Percentiles rank a stretch among this genome's conserved stretches.
These are phyloP conservation scores for Leccinum pellstonianum DNA, from an alignment of 768 basidiomycete genomes.

Conservation along the genomic window DNA sequence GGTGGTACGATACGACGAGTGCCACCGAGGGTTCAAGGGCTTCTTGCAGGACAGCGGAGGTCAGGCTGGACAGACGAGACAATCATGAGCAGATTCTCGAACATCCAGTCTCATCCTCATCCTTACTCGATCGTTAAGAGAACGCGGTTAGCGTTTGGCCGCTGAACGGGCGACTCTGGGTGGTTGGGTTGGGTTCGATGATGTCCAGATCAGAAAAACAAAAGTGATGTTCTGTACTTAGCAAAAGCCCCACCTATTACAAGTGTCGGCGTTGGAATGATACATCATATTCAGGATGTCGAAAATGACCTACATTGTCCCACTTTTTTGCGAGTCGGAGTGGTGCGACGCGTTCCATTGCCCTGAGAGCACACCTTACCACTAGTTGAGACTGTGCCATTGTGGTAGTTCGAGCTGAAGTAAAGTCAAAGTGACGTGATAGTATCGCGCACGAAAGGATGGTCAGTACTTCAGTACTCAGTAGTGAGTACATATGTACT, in stretches of 20 bases:
- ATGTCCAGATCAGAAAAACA: constrained; percentile 4
- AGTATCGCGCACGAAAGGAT: too few relatives aligned
- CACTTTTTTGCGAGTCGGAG: constrained; percentile 82
- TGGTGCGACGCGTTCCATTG: constrained; percentile 86
- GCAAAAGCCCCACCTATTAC: constrained; percentile 65
- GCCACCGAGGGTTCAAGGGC: constrained; percentile 59
- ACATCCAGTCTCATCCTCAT: constrained; percentile 1
- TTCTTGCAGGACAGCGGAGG: constrained; percentile 67
- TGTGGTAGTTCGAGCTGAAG: background rate
- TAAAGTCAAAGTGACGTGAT: too few relatives aligned
- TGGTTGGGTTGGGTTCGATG: background rate
- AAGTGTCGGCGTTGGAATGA: constrained; percentile 1
- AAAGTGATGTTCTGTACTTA: constrained; percentile 47
- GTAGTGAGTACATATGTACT: too few relatives aligned
- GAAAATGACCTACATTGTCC: constrained; percentile 77
- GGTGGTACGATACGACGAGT: constrained; percentile 81
- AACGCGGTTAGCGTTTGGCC: constrained; percentile 46
- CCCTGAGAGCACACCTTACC: constrained; percentile 52
- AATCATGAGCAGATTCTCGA: constrained; percentile 21
- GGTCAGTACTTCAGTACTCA: too few relatives aligned
- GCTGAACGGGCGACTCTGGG: constrained; percentile 54
- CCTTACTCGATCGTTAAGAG: constrained; percentile 72
- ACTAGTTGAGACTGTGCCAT: constrained; percentile 18
- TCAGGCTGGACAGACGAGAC: constrained; percentile 50
- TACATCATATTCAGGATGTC: constrained; percentile 3